Conservation (phyloP, 306 rosid species). For the Mucuna pruriens region DNA sequence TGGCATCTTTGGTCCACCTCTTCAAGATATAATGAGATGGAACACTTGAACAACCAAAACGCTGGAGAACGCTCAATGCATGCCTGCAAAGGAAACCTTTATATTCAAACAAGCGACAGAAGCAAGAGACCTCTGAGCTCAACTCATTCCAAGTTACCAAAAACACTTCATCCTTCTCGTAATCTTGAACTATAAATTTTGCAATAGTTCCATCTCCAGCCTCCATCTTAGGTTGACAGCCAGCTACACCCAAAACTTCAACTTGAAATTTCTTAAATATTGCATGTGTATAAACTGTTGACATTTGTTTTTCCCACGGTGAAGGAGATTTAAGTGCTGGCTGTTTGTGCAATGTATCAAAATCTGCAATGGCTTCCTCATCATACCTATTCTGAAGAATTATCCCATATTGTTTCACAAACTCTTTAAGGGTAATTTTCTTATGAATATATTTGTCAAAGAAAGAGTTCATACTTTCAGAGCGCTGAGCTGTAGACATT, state of each 20-base stretch:
- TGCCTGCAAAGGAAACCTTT: constrained; percentile 95
- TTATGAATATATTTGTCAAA: constrained; percentile 90
- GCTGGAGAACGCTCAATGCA: constrained; percentile 83
- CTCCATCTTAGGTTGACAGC: constrained; percentile 81
- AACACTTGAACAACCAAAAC: constrained; percentile 80
- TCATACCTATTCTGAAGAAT: constrained; percentile 87
- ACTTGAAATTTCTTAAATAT: constrained; percentile 89
- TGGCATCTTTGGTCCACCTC: constrained; percentile 94
- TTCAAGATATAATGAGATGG: constrained; percentile 77
- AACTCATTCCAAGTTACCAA: constrained; percentile 71
- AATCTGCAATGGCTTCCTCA: constrained; percentile 91
- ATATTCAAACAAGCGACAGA: constrained; percentile 83
- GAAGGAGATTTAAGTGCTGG: constrained; percentile 96
- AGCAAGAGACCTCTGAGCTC: constrained; percentile 80
- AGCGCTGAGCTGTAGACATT: constrained; percentile 77
- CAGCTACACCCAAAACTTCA: constrained; percentile 92
- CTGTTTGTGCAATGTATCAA: constrained; percentile 92
- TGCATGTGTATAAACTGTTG: constrained; percentile 84
- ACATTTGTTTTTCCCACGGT: constrained; percentile 97
- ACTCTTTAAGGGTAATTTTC: constrained; percentile 86
- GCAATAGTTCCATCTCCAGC: constrained; percentile 64
- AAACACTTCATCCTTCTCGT: constrained; percentile 77
- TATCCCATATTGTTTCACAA: constrained; percentile 78
- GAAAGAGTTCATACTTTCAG: constrained; percentile 87
- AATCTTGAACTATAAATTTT: constrained; percentile 78